A percentile compares a stretch with the other conserved stretches of the same genome.
phyloP scores from a whole-genome alignment of 768 basidiomycete species.

The Phlebiopsis gigantea region DNA sequence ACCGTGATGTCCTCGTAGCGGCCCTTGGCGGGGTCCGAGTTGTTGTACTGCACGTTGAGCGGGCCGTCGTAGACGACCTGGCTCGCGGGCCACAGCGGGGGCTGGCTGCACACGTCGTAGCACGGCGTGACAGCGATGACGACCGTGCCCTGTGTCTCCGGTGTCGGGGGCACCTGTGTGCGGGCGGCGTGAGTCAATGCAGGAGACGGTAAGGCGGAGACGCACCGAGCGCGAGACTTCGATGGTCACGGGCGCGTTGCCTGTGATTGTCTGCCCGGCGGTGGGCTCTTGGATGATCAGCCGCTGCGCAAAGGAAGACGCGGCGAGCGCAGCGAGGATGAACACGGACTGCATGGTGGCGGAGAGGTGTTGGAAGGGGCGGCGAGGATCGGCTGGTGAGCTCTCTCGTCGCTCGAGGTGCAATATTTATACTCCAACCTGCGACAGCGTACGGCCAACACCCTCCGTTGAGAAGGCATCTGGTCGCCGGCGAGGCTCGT shows the following conservation, averaged over 20 bases:
- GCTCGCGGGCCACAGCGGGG: slow-evolving; percentile 29
- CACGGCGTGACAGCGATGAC: slow-evolving; percentile 42
- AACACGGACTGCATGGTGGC: slow-evolving; percentile 14
- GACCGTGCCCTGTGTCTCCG: slow-evolving; percentile 39
- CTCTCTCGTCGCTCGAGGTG: not conserved
- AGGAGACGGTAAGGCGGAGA: not conserved
- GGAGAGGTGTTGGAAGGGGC: too few species aligned
- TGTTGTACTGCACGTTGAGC: slow-evolving; percentile 33
- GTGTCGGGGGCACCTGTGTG: slow-evolving; percentile 31
- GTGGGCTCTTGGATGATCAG: slow-evolving; percentile 36
- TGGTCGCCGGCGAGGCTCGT: too few species aligned
- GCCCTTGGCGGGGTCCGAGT: slow-evolving; percentile 22
- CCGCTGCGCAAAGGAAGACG: slow-evolving; percentile 35
- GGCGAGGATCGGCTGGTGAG: not conserved
- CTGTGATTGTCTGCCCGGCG: slow-evolving; percentile 26
- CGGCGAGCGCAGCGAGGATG: slow-evolving; percentile 25
- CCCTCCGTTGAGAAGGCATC: not conserved
- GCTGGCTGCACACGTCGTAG: slow-evolving; percentile 16
- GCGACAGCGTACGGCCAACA: not conserved
- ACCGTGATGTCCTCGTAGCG: slow-evolving; percentile 45
- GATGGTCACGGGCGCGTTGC: slow-evolving; percentile 36
- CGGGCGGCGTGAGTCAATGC: not conserved
- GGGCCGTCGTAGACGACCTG: slow-evolving; percentile 42
- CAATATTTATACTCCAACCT: not conserved
- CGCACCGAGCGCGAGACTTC: slow-evolving; percentile 30